phyloP scores from a whole-genome alignment of 1,284 basidiomycete genomes.

The Heterobasidion irregulare region DNA sequence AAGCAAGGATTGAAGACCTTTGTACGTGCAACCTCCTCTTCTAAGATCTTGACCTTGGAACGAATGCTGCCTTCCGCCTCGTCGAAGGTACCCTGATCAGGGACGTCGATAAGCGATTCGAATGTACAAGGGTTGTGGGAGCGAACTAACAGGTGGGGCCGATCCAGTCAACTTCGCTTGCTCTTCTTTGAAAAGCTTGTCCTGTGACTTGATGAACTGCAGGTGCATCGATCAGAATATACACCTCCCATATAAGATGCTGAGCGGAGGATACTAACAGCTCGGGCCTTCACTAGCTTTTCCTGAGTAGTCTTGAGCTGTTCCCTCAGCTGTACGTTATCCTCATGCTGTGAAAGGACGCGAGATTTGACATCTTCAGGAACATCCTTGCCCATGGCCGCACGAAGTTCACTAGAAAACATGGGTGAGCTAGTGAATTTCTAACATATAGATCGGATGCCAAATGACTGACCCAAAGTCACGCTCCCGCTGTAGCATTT shows the following conservation, averaged over 20 bases:
- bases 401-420: conserved; percentile 56
- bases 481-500: conserved; percentile 73
- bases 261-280: conserved; percentile 31
- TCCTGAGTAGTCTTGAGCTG: conserved; percentile 68
- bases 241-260: neutral
- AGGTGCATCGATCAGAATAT: conserved; percentile 1
- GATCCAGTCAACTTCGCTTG: conserved; percentile 40
- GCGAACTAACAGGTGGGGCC: conserved; percentile 18
- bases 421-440: conserved; percentile 4
- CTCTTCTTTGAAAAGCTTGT: conserved; percentile 79
- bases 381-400: conserved; percentile 64
- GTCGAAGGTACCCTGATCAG: conserved; percentile 47
- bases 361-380: conserved; percentile 76
- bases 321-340: conserved; percentile 64
- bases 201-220: conserved; percentile 89
- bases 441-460: neutral
- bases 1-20: conserved; percentile 35
- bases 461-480: conserved; percentile 56
- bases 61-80: conserved; percentile 66
- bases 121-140: neutral
- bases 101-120: neutral
- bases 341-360: conserved; percentile 71
- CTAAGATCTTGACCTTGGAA: conserved; percentile 61
- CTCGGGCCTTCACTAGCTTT: conserved; percentile 76
- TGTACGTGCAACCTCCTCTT: conserved; percentile 57